A percentile compares a stretch with the other conserved stretches of the same genome.
Conservation (phyloP, 192 early-diverging fungal species). For the Coemansia sp. region DNA sequence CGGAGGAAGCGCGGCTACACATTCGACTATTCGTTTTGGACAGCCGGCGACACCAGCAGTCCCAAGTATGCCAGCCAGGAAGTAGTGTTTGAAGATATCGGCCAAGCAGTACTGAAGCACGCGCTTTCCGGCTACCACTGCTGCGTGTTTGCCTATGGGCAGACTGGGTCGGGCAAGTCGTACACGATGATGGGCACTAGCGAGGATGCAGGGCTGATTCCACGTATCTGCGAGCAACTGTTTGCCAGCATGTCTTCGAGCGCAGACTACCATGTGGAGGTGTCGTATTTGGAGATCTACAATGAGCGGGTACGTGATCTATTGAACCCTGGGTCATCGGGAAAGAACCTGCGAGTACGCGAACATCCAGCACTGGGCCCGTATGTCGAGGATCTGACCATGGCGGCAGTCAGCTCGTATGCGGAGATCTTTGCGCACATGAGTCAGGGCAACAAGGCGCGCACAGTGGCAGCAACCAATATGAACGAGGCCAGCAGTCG, state of each 20-base stretch:
- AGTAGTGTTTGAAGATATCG: conserved; percentile 75
- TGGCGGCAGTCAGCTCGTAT: conserved; percentile 78
- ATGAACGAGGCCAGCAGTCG: conserved; percentile 94
- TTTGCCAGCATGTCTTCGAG: conserved; percentile 66
- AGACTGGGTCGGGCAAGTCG: conserved; percentile 60
- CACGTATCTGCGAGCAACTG: conserved; percentile 78
- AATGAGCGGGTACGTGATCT: conserved; percentile 84
- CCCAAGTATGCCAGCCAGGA: conserved; percentile 73
- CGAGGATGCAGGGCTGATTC: conserved; percentile 82
- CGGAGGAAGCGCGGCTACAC: conserved; percentile 64
- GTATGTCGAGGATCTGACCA: conserved; percentile 92
- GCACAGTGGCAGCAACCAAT: conserved; percentile 88
- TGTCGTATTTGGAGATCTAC: conserved; percentile 93
- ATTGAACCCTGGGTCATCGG: conserved; percentile 74
- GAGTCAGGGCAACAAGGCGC: conserved; percentile 79
- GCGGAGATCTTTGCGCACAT: conserved; percentile 73
- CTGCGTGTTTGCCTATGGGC: conserved; percentile 87
- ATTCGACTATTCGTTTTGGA: conserved; percentile 93
- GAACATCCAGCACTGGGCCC: conserved; percentile 81
- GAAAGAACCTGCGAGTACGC: conserved; percentile 72
- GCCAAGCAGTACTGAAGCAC: conserved; percentile 78
- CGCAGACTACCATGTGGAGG: conserved; percentile 66
- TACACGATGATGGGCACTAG: conserved; percentile 69
- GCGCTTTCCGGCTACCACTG: conserved; percentile 90
- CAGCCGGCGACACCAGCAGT: conserved; percentile 63